Base-by-base conservation (phyloP, 2,329 filamentous ascomycete species). In the Emericellopsis cladophorae region DNA sequence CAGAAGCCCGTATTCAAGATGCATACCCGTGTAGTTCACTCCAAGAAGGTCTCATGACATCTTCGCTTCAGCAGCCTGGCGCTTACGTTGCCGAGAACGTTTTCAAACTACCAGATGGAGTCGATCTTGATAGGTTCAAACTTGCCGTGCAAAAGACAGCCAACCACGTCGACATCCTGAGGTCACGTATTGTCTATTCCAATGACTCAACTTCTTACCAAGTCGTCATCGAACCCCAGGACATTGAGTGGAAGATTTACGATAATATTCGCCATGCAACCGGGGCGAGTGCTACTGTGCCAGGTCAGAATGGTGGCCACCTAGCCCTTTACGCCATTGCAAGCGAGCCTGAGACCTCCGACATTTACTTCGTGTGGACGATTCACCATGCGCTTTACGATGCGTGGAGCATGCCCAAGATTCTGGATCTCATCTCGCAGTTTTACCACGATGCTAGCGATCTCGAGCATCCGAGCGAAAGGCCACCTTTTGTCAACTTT, bases 401-500 rank as follows among this genome's bases (percentile, higher is more conserved):
- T 38, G 49, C 44, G 15, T 49, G 41, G 41, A 41, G 42, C 1
- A 11, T 44, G 22, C 37, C 37, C 2, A 8, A 33, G n/a, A 36
- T 43, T 10, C 14, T 39, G 24, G 29, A 14, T 10, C 31, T n/a
- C 21, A n/a, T 31, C 23, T 16, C 31, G 15, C 24, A 40, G 7
- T 18, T 22, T 23, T 9, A 39, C 15, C 18, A 10, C 23, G 9
- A 21, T 10, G 16, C 23, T 5, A 32, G 39, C 21, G 8, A 36
- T 6, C 23, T 7, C 10, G 15, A 31, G 14, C 12, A 10, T 22
- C 26, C 34, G 14, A 7, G 9, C 6, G n/a, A 15, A 24, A 26
- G 12, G n/a, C 31, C 31, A 8, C 41, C 45, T 6, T 67, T 65
- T 50, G 61, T 59, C 36, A 51, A 59, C 22, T 67, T 66, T 42